Evolutionary conservation across 2,329 filamentous ascomycete species (phyloP).

Genomic region (Fusarium sp.): DNA sequence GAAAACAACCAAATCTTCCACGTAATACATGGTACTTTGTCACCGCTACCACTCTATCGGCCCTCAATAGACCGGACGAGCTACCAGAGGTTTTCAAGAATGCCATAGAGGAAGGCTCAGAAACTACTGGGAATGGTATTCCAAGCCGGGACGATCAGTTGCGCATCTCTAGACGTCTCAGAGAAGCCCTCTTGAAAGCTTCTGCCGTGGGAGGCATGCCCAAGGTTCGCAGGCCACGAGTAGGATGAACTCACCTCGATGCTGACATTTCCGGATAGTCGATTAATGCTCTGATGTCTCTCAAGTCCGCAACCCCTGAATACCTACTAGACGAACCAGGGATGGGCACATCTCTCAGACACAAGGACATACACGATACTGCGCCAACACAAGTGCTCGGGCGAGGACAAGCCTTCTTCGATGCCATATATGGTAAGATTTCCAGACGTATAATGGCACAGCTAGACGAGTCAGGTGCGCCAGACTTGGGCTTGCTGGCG

Average conservation of each 20-base stretch:
- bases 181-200: constrained; percentile 41
- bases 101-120: constrained; percentile 11
- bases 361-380: constrained; percentile 34
- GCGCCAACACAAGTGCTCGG: constrained; percentile 25
- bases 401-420: constrained; percentile 39
- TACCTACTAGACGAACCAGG: constrained; percentile 29
- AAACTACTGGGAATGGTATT: background rate
- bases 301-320: constrained; percentile 41
- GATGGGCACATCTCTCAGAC: constrained; percentile 11
- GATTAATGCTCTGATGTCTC: constrained; percentile 39
- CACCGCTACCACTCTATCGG: constrained; percentile 39
- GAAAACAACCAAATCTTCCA: constrained; percentile 38
- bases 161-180: constrained; percentile 34
- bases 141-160: constrained; percentile 27
- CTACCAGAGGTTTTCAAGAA: constrained; percentile 29
- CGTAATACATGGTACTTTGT: constrained; percentile 44
- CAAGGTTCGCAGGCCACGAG: constrained; percentile 20
- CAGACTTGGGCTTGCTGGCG: constrained; percentile 40
- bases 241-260: background rate
- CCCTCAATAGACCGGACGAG: constrained; percentile 41
- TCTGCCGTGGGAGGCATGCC: constrained; percentile 43
- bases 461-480: constrained; percentile 40
- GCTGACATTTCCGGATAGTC: constrained; percentile 32
- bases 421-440: constrained; percentile 41
- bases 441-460: constrained; percentile 42